Percentiles rank a stretch among this genome's conserved stretches.
These are phyloP conservation scores for Phytophthora cactorum DNA, from an alignment of 352 stramenopile genomes.

Conservation along the genomic window DNA sequence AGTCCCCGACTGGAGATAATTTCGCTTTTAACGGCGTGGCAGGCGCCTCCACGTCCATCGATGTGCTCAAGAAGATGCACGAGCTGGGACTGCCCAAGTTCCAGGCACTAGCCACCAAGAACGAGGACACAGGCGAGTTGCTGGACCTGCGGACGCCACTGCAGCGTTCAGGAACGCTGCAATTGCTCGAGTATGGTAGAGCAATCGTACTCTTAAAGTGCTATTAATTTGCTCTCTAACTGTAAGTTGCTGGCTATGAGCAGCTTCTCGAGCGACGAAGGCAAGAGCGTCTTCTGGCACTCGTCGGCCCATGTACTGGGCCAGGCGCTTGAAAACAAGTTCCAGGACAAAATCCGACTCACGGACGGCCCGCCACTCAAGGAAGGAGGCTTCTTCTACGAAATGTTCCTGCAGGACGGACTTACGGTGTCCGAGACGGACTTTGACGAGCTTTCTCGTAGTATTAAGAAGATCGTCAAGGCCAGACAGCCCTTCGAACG, in stretches of 20 bases:
- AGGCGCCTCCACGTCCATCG: slow-evolving; percentile 57
- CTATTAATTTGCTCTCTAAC: neutral
- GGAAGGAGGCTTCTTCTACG: slow-evolving; percentile 99
- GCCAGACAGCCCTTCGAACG: slow-evolving; percentile 92
- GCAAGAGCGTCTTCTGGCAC: slow-evolving; percentile 96
- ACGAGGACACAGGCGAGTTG: slow-evolving; percentile 45
- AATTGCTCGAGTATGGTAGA: slow-evolving; percentile 66
- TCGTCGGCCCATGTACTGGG: slow-evolving; percentile 99
- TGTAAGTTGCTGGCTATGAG: slow-evolving; percentile 2
- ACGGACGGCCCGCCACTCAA: slow-evolving; percentile 93
- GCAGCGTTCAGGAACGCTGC: slow-evolving; percentile 49
- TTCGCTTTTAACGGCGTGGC: slow-evolving; percentile 55
- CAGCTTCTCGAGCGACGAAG: slow-evolving; percentile 74
- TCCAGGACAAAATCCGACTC: slow-evolving; percentile 96
- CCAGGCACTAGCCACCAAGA: slow-evolving; percentile 59
- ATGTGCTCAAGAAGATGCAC: slow-evolving; percentile 69
- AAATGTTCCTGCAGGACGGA: slow-evolving; percentile 78
- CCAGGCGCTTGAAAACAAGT: slow-evolving; percentile 97
- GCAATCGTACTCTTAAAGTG: neutral
- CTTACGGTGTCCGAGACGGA: slow-evolving; percentile 77
- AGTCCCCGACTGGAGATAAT: slow-evolving; percentile 24
- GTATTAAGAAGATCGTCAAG: slow-evolving; percentile 97
- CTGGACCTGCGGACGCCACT: slow-evolving; percentile 63
- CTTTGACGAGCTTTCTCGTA: slow-evolving; percentile 81
- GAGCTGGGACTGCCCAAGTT: slow-evolving; percentile 60